phyloP scores from a whole-genome alignment of 805 yeast species.

The Wickerhamiella brachini region DNA sequence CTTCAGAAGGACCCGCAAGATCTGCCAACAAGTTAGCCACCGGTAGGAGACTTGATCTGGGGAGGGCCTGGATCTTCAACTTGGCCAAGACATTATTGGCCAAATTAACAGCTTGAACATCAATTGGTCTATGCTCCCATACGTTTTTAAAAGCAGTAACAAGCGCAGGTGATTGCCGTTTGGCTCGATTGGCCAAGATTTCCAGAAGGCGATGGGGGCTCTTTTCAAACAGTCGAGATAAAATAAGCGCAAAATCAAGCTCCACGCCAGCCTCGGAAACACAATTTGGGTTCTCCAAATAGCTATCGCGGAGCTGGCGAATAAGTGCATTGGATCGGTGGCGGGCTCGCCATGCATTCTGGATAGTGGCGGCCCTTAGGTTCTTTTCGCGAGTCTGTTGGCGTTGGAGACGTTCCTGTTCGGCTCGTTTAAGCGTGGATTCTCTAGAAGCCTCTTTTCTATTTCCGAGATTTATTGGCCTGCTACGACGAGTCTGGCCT shows the following conservation, averaged over 20 bases:
- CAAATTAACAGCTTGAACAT: neutral
- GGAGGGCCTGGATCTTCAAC: neutral
- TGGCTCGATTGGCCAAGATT: neutral
- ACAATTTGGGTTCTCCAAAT: neutral
- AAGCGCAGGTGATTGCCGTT: neutral
- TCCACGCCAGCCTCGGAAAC: neutral
- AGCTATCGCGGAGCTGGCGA: constrained; percentile 16
- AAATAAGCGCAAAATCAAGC: constrained; percentile 2
- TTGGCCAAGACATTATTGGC: neutral
- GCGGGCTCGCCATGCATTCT: constrained; percentile 32
- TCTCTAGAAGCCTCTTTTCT: constrained; percentile 27
- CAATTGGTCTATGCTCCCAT: neutral
- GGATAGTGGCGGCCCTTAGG: constrained; percentile 38
- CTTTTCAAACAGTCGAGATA: constrained; percentile 2
- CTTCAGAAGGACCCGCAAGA: neutral
- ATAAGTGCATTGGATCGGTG: neutral
- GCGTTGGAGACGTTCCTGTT: constrained; percentile 50
- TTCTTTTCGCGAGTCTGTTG: constrained; percentile 39
- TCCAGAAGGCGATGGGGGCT: neutral
- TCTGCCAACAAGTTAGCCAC: neutral
- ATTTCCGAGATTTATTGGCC: constrained; percentile 51
- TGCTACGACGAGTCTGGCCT: constrained; percentile 45
- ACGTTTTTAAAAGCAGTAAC: neutral
- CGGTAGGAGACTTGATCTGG: neutral
- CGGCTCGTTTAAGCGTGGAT: constrained; percentile 47